phyloP scores from a whole-genome alignment of 345 rosid genomes.

The Eucalyptus coolabah region DNA sequence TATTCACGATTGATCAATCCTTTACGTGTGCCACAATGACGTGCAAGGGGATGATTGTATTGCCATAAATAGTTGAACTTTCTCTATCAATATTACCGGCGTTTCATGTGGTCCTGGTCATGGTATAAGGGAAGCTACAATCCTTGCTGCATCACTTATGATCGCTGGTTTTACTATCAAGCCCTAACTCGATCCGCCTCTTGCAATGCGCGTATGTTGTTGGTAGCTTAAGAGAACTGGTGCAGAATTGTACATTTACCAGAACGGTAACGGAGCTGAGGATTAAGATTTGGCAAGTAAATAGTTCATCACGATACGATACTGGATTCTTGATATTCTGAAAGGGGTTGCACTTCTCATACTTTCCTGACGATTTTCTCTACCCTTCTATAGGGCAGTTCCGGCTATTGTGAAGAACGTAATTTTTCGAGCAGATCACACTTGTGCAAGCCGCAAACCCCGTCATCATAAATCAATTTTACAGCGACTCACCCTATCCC shows the following conservation, averaged over 20 bases:
- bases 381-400: background rate
- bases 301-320: background rate
- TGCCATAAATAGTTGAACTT: conserved; percentile 20
- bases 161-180: no score
- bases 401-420: background rate
- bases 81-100: conserved; percentile 3
- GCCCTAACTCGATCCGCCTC: no score
- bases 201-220: no score
- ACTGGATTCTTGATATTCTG: background rate
- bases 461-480: conserved; percentile 5
- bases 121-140: background rate
- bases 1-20: background rate
- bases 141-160: background rate
- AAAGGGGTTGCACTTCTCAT: background rate
- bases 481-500: background rate
- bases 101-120: background rate
- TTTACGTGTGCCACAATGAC: background rate
- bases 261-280: conserved; percentile 1
- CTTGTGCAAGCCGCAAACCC: background rate
- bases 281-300: conserved; percentile 14
- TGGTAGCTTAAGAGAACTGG: no score
- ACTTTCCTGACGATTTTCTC: background rate
- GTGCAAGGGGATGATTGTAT: conserved; percentile 44
- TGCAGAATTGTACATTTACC: background rate
- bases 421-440: background rate